Percentiles rank a stretch among this genome's conserved stretches.
These are phyloP conservation scores for Atkinsonella texensis DNA, from an alignment of 2,329 filamentous ascomycete species.

Conservation along the genomic window DNA sequence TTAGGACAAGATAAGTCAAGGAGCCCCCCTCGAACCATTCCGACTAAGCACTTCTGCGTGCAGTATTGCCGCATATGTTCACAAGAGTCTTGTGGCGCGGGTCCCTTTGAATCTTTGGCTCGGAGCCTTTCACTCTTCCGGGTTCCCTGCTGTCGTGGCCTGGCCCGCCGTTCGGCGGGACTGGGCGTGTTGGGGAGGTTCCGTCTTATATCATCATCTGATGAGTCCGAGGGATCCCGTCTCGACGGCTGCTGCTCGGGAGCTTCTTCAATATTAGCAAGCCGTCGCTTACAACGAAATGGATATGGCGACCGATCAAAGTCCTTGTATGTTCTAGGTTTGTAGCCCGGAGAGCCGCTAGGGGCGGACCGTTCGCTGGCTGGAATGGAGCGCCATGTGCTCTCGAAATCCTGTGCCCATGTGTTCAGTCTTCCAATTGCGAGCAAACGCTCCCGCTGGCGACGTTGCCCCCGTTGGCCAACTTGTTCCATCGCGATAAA, in stretches of 20 bases:
- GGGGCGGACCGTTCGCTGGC: conserved; percentile 8
- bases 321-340: conserved; percentile 10
- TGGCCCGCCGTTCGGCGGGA: neutral
- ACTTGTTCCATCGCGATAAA: conserved; percentile 15
- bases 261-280: neutral
- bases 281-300: neutral
- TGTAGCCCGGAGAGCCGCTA: conserved; percentile 6
- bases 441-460: neutral
- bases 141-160: neutral
- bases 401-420: conserved; percentile 16
- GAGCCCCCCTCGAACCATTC: conserved; percentile 16
- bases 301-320: conserved; percentile 11
- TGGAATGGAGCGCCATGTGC: conserved; percentile 12
- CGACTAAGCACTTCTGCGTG: conserved; percentile 27
- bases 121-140: conserved; percentile 12
- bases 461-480: neutral
- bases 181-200: neutral
- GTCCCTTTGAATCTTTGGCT: conserved; percentile 1
- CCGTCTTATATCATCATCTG: neutral
- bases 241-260: neutral
- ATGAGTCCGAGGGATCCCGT: neutral
- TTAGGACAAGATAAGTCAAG: conserved; percentile 28
- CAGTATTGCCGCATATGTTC: conserved; percentile 17
- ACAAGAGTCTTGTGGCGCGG: neutral
- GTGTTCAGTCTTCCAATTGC: neutral